Evolutionary conservation across 176 grass and related monocot genomes (phyloP), one percentile per base, ranked within the genome.

Genomic region (Saccharum spontaneum): DNA sequence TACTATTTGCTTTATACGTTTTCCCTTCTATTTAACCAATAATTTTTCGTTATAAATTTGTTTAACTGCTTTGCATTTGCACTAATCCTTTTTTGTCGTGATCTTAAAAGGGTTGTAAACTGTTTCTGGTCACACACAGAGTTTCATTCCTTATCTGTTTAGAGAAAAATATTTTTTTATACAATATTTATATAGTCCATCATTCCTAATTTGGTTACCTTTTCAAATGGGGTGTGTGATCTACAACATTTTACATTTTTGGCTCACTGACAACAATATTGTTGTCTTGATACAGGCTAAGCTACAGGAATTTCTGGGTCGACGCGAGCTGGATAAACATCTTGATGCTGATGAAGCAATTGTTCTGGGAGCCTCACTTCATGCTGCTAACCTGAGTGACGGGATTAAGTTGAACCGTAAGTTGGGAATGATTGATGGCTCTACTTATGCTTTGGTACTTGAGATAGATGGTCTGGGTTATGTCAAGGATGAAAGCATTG

Each of bases 341-440:
- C 90, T 99, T 79, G 97, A 99, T 89, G 97, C 97, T 88, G 97
- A 99, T 80, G 97, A 99, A 90, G 97, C 97, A 73, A 97, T 92
- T 64, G 97, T 94, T 89, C 94, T 99, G 43, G 97, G 97, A 54
- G 84, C 97, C 34, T 99, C 97, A 88, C 81, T 99, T 85, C 91
- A 92, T 88, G 94, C 97, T 88, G 97, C 97, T 84, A 99, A 99
- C 78, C 82, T 99, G 81, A 99, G 94, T 86, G 97, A 99, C 72
- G 97, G 97, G 83, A 99, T 99, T 77, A 99, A 99, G 89, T 79
- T 99, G 65, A 99, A 99, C 79, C 94, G 94, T 74, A 99, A 99
- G 84, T 78, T 99, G 73, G 97, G 97, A 62, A 94, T 99, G 94
- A 89, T 97, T 77, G 97, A 99, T 65, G 97, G 97, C 67, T 99